Conservation (phyloP, 2,329 filamentous ascomycete genomes). For the Fusarium nurragi region DNA sequence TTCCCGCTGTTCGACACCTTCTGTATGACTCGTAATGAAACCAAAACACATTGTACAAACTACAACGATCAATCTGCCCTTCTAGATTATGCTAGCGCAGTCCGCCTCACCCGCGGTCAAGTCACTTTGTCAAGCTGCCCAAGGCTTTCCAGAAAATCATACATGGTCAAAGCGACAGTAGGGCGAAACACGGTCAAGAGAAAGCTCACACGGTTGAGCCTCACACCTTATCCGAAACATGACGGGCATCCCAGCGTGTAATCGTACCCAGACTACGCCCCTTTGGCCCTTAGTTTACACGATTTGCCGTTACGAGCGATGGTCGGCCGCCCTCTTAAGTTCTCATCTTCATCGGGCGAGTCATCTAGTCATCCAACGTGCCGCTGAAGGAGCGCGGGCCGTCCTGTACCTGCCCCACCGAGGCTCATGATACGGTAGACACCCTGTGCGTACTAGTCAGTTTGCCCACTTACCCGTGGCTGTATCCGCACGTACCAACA, state of each 20-base stretch:
- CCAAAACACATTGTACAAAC: not conserved
- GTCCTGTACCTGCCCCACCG: too few relatives aligned
- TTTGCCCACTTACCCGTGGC: not conserved
- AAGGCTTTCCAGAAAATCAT: not conserved
- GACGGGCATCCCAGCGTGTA: not conserved
- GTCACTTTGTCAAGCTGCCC: too few relatives aligned
- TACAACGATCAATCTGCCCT: constrained; percentile 22
- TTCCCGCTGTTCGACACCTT: not conserved
- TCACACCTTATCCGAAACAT: constrained; percentile 20
- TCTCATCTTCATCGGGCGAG: not conserved
- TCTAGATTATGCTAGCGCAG: constrained; percentile 3
- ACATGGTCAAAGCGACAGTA: not conserved
- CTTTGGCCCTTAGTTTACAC: too few relatives aligned
- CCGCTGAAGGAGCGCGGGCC: constrained; percentile 22
- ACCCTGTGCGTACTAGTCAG: not conserved
- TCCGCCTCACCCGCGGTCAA: constrained; percentile 2
- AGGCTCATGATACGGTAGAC: too few relatives aligned
- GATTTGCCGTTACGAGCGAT: constrained; percentile 7
- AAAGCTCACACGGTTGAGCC: constrained; percentile 4
- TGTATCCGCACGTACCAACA: constrained; percentile 31
- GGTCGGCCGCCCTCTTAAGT: constrained; percentile 13
- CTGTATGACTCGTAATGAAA: constrained; percentile 21
- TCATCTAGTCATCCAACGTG: not conserved
- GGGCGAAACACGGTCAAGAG: constrained; percentile 3
- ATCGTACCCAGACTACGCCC: not conserved